Evolutionary conservation across 768 basidiomycete genomes (phyloP), one percentile per base, ranked within the genome.

Genomic region (Tylopilus plumbeoviolaceoides): DNA sequence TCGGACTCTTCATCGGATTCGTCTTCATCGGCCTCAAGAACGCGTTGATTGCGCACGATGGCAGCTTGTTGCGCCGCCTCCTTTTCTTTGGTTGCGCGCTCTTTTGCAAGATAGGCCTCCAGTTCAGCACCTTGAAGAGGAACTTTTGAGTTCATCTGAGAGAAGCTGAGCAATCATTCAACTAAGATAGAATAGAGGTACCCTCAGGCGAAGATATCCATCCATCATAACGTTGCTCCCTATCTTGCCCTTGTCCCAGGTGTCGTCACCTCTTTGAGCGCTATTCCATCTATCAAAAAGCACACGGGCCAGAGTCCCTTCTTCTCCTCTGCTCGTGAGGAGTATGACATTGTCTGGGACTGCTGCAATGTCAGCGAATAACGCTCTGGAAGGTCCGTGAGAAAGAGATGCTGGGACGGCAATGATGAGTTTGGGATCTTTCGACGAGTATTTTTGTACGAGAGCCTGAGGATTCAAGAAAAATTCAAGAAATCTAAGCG

Each of bases 21-120:
- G 53, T 86, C 93, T 64, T 93, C 93, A 64, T 95, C 94, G 0
- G 95, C 95, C 72, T 98, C 94, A 20, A 97, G 79, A 77, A 97
- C 85, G 31, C 89, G 83, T 61, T 91, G 89, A 48, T 84, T 87
- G 31, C 93, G 85, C 15, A 80, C 89, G 46, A 89, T 74, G 1
- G 86, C 85, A 4, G 91, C 94, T 71, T 92, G 87, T 44, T 91
- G 85, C 1, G 89, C 91, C 0, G 85, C 89, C 61, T 90, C 89
- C 59, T 86, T 87, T 64, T 97, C 94, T 63, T 85, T 88, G 23
- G 74, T 81, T 3, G 77, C 76, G 17, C 85, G 83, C 65, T 95
- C 89, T 58, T 83, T 87, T 48, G 82, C 82, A 39, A 89, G 77
- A 67, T 86, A 82, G 12, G 78, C 82, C 58, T 95, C 93, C 15